Percentiles rank a stretch among this genome's conserved stretches.
Conservation (phyloP, 2,329 filamentous ascomycete species). For the Emergomyces africanus region DNA sequence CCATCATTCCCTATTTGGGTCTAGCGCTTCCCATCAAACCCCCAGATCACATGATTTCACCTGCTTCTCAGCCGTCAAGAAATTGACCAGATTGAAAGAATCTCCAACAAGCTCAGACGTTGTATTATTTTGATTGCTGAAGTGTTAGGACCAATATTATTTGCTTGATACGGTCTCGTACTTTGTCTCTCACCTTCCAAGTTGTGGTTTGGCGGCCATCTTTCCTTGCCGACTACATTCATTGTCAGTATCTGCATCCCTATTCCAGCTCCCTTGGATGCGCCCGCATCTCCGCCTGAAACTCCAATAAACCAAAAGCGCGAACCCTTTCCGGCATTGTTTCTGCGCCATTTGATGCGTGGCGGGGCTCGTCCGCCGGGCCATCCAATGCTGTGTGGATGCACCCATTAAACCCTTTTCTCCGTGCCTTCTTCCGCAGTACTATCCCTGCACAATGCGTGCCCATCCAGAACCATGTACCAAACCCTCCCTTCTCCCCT, state of each 20-base stretch:
- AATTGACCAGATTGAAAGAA: background rate
- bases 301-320: background rate
- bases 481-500: conserved; percentile 4
- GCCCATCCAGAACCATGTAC: conserved; percentile 74
- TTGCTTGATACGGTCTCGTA: background rate
- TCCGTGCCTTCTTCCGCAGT: conserved; percentile 98
- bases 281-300: background rate
- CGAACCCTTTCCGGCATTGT: too few relatives aligned
- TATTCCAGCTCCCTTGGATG: background rate
- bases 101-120: background rate
- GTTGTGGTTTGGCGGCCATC: background rate
- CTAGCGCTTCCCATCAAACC: background rate
- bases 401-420: conserved; percentile 98
- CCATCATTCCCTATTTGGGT: background rate
- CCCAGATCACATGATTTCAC: background rate
- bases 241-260: background rate
- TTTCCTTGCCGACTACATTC: background rate
- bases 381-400: conserved; percentile 51
- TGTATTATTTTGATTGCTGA: background rate
- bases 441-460: conserved; percentile 82
- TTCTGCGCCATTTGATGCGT: conserved; percentile 23
- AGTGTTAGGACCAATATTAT: background rate
- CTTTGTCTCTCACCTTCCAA: background rate
- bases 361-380: conserved; percentile 20
- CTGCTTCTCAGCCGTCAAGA: background rate